These are phyloP conservation scores for Penicillium occitanis DNA, from an alignment of 2,329 filamentous ascomycete genomes.

Conservation along the genomic window DNA sequence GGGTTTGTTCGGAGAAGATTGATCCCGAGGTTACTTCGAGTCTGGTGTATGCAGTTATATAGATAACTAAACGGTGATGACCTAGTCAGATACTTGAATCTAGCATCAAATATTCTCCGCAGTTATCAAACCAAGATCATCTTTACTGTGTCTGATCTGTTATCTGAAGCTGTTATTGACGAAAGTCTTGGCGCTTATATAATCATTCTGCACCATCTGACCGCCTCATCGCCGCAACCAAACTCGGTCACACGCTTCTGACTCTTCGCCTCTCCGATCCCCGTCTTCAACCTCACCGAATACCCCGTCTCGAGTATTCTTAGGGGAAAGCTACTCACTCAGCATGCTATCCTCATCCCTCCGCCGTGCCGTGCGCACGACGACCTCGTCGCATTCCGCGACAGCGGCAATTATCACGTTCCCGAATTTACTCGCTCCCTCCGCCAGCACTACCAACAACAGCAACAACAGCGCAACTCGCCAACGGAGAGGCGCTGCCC, in stretches of 20 bases:
- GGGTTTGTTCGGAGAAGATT: background rate
- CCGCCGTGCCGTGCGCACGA: conserved; percentile 45
- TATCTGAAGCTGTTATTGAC: background rate
- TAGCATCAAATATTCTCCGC: background rate
- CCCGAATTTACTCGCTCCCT: conserved; percentile 35
- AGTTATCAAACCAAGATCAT: background rate
- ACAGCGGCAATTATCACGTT: conserved; percentile 26
- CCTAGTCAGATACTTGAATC: background rate
- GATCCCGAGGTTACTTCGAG: background rate
- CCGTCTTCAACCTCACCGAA: conserved; percentile 5
- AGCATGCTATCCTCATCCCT: conserved; percentile 49
- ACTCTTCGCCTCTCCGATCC: conserved; percentile 13
- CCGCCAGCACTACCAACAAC: conserved; percentile 29
- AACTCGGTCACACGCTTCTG: conserved; percentile 20
- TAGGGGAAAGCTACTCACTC: background rate
- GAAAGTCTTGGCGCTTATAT: conserved; percentile 6
- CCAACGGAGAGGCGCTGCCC: background rate
- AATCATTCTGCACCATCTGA: conserved; percentile 24
- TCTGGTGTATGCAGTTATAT: background rate
- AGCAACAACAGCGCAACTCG: conserved; percentile 25
- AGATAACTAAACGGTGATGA: background rate
- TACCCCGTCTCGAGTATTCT: background rate
- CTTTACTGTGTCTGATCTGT: background rate
- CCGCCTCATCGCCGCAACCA: conserved; percentile 21
- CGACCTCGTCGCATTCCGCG: conserved; percentile 14